These are phyloP conservation scores for Withania somnifera DNA, from an alignment of 305 asterid species.

Conservation along the genomic window DNA sequence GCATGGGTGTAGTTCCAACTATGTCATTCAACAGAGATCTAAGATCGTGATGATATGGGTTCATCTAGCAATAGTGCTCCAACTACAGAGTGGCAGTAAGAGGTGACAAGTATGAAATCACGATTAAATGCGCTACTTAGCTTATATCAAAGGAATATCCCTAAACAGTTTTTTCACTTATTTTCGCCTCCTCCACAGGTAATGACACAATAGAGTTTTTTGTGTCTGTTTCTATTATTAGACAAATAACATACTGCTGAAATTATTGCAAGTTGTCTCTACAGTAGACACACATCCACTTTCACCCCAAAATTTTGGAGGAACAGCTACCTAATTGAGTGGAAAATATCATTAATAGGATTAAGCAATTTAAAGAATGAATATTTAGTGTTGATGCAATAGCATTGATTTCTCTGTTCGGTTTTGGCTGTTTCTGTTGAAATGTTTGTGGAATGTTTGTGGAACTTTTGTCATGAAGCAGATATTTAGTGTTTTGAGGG, in stretches of 20 bases:
- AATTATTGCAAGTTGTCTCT: too few relatives aligned
- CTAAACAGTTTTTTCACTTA: neutral
- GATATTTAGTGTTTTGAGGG: constrained; percentile 16
- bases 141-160: neutral
- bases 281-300: too few relatives aligned
- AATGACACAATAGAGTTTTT: too few relatives aligned
- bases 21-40: too few relatives aligned
- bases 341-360: too few relatives aligned
- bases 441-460: neutral
- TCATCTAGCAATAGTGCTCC: neutral
- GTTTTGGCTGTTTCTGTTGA: neutral
- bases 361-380: too few relatives aligned
- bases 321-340: too few relatives aligned
- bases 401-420: neutral
- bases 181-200: neutral
- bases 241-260: too few relatives aligned
- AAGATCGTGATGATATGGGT: neutral
- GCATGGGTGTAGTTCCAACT: too few relatives aligned
- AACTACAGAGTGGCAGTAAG: neutral
- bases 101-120: neutral
- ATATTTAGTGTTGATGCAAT: constrained; percentile 11
- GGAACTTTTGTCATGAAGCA: too few relatives aligned
- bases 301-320: too few relatives aligned
- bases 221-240: too few relatives aligned
- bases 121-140: neutral